A percentile compares a stretch with the other conserved stretches of the same genome.
Evolutionary conservation across 768 basidiomycete species (phyloP).

Genomic region (Dictyophora rubrovolvata): DNA sequence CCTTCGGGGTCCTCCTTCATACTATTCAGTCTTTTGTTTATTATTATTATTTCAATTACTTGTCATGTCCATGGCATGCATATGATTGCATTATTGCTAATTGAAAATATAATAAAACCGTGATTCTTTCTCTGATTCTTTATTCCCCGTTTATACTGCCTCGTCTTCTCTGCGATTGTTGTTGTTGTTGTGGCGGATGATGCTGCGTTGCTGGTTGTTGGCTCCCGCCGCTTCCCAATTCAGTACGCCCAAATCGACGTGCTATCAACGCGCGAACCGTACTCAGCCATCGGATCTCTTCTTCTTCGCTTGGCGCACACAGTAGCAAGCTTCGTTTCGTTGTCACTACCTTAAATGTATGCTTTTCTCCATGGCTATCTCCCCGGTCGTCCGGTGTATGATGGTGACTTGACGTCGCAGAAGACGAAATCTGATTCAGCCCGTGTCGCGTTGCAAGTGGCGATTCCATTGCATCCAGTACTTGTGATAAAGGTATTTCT

Average conservation of each 20-base stretch:
- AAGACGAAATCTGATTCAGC: constrained; percentile 14
- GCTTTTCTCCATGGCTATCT: constrained; percentile 28
- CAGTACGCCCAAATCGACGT: constrained; percentile 35
- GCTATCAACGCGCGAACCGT: constrained; percentile 88
- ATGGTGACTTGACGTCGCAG: constrained; percentile 21
- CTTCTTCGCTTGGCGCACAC: constrained; percentile 93
- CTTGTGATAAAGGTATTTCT: constrained; percentile 71
- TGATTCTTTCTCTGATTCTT: background rate
- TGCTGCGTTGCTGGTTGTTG: background rate
- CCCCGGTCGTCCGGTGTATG: constrained; percentile 31
- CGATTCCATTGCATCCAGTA: constrained; percentile 89
- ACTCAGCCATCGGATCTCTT: constrained; percentile 97
- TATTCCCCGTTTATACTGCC: background rate
- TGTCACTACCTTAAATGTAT: constrained; percentile 92
- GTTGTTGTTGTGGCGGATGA: background rate
- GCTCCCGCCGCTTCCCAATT: background rate
- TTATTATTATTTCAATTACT: background rate
- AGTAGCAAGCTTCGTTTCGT: constrained; percentile 83
- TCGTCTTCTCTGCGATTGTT: background rate
- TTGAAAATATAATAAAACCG: background rate
- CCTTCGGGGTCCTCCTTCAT: background rate
- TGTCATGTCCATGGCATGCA: background rate
- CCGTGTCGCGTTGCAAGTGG: constrained; percentile 49
- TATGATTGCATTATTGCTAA: no score
- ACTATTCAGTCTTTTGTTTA: background rate